Percentiles rank a stretch among this genome's conserved stretches.
phyloP scores from a whole-genome alignment of 2,329 filamentous ascomycete genomes.

The Trichoderma polysporum region DNA sequence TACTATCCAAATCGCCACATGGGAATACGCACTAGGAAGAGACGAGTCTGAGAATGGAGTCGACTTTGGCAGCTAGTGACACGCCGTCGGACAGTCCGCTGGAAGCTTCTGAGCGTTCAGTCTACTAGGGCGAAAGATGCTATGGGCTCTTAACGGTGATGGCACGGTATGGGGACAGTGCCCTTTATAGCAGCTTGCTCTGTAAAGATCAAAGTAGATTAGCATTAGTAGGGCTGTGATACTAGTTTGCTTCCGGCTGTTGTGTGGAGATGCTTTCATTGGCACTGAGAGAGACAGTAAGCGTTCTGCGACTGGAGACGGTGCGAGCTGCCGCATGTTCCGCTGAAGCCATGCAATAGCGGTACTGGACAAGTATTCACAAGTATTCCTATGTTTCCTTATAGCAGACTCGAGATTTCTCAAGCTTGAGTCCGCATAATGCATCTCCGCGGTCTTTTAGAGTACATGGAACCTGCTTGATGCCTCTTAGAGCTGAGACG shows the following conservation, averaged over 20 bases:
- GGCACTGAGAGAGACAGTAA: conserved; percentile 16
- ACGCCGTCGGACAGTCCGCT: conserved; percentile 18
- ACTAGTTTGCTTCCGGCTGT: conserved; percentile 2
- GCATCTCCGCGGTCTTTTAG: not conserved
- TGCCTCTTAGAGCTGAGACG: not conserved
- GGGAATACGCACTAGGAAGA: conserved; percentile 8
- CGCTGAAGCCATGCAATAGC: not conserved
- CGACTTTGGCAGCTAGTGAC: conserved; percentile 16
- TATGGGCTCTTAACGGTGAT: not conserved
- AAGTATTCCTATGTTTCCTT: not conserved
- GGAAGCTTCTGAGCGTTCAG: conserved; percentile 8
- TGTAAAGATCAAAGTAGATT: not conserved
- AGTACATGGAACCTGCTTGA: not conserved
- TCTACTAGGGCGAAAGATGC: not conserved
- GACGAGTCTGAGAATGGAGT: conserved; percentile 9
- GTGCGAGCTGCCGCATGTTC: conserved; percentile 10
- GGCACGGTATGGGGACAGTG: conserved; percentile 19
- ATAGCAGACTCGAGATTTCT: not conserved
- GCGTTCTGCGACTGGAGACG: not conserved
- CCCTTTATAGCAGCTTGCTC: not conserved
- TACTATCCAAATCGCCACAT: conserved; percentile 11
- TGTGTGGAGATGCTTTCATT: not conserved
- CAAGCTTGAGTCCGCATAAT: not conserved
- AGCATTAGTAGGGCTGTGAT: not conserved
- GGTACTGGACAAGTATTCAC: not conserved